Base-by-base conservation (phyloP, 2,329 filamentous ascomycete genomes). In the Sporothrix brunneoviolacea region DNA sequence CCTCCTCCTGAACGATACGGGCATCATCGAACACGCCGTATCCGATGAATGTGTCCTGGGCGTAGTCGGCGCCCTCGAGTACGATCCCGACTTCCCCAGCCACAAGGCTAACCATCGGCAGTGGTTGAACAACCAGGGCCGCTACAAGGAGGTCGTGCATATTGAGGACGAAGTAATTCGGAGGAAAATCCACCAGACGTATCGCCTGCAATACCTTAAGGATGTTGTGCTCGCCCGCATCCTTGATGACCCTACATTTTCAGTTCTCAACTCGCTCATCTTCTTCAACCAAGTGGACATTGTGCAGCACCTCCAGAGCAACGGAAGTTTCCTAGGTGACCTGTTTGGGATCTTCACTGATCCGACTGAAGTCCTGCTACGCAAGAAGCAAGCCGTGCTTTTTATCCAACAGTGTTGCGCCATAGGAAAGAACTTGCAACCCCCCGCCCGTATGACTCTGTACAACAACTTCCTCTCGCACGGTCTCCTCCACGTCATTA, bases 281-380 rank as follows among this genome's bases (percentile, higher is more conserved):
- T 98, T 96, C 72, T 98, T 95, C 76, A 93, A 97, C 70, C 93
- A 98, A 70, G 91, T 97, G 60, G 93, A 97, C 63, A 96, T 98
- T 63, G 86, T 98, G 44, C 88, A 91, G 62, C 88, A 97, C 68
- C 76, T 98, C n/a, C 91, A 96, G 66, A 77, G 76, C 22, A 95
- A 95, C 60, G 73, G 73, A 1, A 69, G 70, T 2, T 96, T 95
- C 61, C 71, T 97, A 24, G 83, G 82, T 58, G 88, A 59, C 41
- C 76, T 97, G 4, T 98, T 97, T 65, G 78, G 79, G 48, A 89
- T 97, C 55, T 96, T 97, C 62, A 79, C 76, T 18, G 72, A 81
- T 0, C 73, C 82, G 21, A 80, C 82, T 53, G 69, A 72, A 47
- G 82, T 87, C 44, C 72, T 79, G 47, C 82, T 81, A 62, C 82